Base-by-base conservation (phyloP, 768 basidiomycete genomes). In the Collybia sordida region DNA sequence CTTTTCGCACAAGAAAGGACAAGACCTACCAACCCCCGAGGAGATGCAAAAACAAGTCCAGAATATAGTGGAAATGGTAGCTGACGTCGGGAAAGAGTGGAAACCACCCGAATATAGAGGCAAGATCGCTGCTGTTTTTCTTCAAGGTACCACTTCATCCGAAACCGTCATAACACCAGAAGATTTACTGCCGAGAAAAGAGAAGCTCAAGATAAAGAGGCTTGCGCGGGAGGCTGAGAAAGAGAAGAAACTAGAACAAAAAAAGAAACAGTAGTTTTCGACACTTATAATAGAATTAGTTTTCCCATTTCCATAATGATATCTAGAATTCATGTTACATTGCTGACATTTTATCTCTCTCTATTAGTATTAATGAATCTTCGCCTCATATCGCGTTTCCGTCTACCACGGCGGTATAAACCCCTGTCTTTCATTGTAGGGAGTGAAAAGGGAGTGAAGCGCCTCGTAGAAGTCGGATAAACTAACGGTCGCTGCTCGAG, bases 81-180 rank as follows among this genome's bases (percentile, higher is more conserved):
- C 61, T 23, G 87, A 82, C 47, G 65, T 80, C 5, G 76, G 73
- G 39, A 71, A 70, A 39, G 84, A 86, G 65, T 80, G 77, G 71
- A 81, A 76, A 58, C 65, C 64, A 15, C 67, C 72, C 17, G 72
- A 71, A 11, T 58, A 77, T 25, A 65, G 70, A 12, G 63, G 56
- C 27, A 69, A 69, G 14, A 58, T 64, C n/a, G 73, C 67, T 8
- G 59, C 64, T 11, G 48, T 85, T 47, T 79, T 70, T 41, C 63
- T 86, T 35, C 75, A 77, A 51, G 73, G 73, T 28, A 66, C 53
- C 3, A 54, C n/a, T 4, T 14, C 18, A 35, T 11, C 36, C 27
- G 21, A 40, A 39, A 31, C 42, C 14, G 41, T 21, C 4, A 18
- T 31, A 7, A 31, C 31, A 12, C 9, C 31, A 11, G 31, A 31